Percentiles rank a stretch among this genome's conserved stretches.
These are phyloP conservation scores for Tuber brumale DNA, from an alignment of 495 filamentous ascomycete genomes.

Conservation along the genomic window DNA sequence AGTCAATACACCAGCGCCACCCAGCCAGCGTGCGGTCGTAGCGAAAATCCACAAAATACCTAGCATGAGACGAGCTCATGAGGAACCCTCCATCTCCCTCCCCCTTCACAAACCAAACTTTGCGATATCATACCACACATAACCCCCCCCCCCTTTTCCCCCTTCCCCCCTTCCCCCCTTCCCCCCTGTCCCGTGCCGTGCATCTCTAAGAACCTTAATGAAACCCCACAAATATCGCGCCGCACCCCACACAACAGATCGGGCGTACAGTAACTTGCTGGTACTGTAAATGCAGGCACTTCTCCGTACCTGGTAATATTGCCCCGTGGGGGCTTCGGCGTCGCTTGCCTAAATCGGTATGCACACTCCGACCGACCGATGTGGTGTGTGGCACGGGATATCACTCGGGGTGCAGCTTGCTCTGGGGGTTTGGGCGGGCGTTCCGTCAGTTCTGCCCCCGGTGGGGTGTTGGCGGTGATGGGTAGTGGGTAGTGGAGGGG, in stretches of 20 bases:
- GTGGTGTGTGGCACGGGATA: background rate
- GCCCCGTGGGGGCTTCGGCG: background rate
- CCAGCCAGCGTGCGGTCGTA: background rate
- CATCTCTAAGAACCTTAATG: background rate
- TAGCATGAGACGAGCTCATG: background rate
- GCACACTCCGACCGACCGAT: background rate
- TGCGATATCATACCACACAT: background rate
- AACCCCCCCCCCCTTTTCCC: too few species aligned
- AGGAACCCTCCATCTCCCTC: background rate
- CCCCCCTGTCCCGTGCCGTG: background rate
- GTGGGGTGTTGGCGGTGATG: background rate
- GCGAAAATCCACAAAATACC: background rate
- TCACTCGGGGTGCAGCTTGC: background rate
- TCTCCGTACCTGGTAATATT: background rate
- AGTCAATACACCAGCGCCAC: background rate
- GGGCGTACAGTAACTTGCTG: background rate
- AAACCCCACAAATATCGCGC: background rate
- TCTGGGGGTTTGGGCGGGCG: too few species aligned
- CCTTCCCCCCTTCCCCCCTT: too few species aligned
- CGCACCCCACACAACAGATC: background rate
- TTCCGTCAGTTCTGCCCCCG: background rate
- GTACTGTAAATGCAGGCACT: background rate
- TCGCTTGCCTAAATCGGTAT: background rate
- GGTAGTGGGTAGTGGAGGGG: background rate
- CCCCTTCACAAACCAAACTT: background rate